Evolutionary conservation across 129 eudicot species (phyloP), one percentile per base, ranked within the genome.

Genomic region (Gnaphalium uliginosum): DNA sequence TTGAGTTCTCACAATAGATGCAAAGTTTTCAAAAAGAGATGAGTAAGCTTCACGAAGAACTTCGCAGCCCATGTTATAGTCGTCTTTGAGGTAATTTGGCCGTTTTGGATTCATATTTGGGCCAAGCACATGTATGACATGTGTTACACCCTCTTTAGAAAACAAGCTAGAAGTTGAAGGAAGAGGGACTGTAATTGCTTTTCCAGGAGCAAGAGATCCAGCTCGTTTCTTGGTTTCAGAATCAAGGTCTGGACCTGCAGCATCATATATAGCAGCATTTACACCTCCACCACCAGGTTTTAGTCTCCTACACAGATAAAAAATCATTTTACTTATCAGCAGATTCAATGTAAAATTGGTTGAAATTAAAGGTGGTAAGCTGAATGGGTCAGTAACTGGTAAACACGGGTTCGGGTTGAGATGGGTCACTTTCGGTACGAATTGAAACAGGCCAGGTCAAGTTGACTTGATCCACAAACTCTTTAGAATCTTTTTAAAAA

Each of bases 231-330:
- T 91, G 27, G 99, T 94, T 81, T 91, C 97, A 54, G 19, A 78
- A 27, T 94, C 99, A 30, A 94, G 81, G 26, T 66, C 82, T 17
- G 89, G 86, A 41, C 97, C 99, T 50, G 96, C 96, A 69, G 99
- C 99, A 32, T 61, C 82, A 56, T 46, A 91, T 56, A 94, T 89
- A 74, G 97, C 97, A 76, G 97, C 99, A 83, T 94, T 94, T 61
- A 91, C 99, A 59, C 99, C 99, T 57, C 99, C 99, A 76, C 99
- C 99, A 58, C 97, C 97, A 4, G 99, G 96, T 80, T 89, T 94
- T 69, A 94, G 81, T 69, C 97, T 85, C 99, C 99, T 94, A 88
- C 81, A 76, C 60, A 85, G 32, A 72, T 72, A 21, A 33, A 59
- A 11, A 50, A 33, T 22, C 26, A 18, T 32, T 50, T 65, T 15